Percentiles rank a stretch among this genome's conserved stretches.
Evolutionary conservation across 2,329 filamentous ascomycete species (phyloP).

Genomic region (Penicillium sp.): DNA sequence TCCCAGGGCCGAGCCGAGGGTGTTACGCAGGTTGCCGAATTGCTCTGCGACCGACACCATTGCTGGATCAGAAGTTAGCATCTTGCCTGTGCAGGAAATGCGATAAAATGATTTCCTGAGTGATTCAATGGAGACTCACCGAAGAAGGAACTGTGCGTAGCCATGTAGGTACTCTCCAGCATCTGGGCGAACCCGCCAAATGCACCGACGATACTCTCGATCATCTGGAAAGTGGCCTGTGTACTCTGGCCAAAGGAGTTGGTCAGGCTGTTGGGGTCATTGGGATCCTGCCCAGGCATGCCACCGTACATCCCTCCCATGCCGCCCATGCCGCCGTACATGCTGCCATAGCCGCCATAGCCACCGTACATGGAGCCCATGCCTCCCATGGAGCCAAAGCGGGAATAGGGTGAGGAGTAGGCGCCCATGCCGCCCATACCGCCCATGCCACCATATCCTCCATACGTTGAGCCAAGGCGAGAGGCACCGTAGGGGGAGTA

Average conservation of each 20-base stretch:
- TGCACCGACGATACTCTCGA: constrained; percentile 93
- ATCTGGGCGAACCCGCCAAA: constrained; percentile 99
- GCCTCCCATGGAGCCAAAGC: constrained; percentile 55
- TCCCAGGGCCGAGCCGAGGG: constrained; percentile 87
- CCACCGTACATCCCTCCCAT: constrained; percentile 54
- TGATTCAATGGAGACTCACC: constrained; percentile 61
- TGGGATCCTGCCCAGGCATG: constrained; percentile 65
- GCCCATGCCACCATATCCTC: constrained; percentile 56
- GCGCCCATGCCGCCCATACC: constrained; percentile 52
- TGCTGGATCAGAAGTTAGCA: constrained; percentile 57
- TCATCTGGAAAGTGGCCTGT: constrained; percentile 95
- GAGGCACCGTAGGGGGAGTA: constrained; percentile 70
- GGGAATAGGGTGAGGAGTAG: constrained; percentile 60
- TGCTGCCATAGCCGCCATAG: constrained; percentile 44
- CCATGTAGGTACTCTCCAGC: constrained; percentile 99
- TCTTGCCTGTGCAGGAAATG: too few relatives aligned
- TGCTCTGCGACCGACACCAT: constrained; percentile 99
- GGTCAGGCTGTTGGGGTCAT: constrained; percentile 92
- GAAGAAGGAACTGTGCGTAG: constrained; percentile 97
- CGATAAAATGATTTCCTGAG: constrained; percentile 15
- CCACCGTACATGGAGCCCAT: constrained; percentile 46
- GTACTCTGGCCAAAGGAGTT: constrained; percentile 94
- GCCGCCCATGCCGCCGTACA: constrained; percentile 50
- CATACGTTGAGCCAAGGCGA: constrained; percentile 58
- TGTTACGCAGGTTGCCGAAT: constrained; percentile 90